Conservation (phyloP, 257 asterid genomes). For the Marsdenia floribunda region DNA sequence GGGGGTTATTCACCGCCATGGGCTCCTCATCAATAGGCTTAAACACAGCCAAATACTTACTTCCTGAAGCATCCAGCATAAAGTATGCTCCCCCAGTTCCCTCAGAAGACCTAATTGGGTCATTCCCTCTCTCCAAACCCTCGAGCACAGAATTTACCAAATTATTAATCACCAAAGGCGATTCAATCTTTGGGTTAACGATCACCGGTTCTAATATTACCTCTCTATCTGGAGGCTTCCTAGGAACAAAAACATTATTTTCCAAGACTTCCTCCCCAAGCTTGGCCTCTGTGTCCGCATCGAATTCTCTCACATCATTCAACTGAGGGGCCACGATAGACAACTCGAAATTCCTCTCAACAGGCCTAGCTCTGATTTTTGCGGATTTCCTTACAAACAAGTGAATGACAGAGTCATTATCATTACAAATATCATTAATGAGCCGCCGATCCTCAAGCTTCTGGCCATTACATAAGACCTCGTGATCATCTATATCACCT, state of each 20-base stretch:
- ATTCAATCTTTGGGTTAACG: constrained; percentile 55
- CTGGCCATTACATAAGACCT: constrained; percentile 66
- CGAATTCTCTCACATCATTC: constrained; percentile 27
- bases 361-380: constrained; percentile 64
- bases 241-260: constrained; percentile 25
- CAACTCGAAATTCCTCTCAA: constrained; percentile 64
- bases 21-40: constrained; percentile 96
- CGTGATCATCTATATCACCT: constrained; percentile 53
- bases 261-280: constrained; percentile 26
- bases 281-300: constrained; percentile 21
- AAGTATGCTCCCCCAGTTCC: constrained; percentile 96
- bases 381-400: constrained; percentile 67
- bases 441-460: constrained; percentile 70
- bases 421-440: constrained; percentile 59
- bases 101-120: constrained; percentile 69
- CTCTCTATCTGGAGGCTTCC: constrained; percentile 38
- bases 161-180: constrained; percentile 44
- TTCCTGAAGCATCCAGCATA: constrained; percentile 57
- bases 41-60: constrained; percentile 63
- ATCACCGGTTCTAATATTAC: constrained; percentile 60
- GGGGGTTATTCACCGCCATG: constrained; percentile 82
- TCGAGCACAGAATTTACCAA: constrained; percentile 50
- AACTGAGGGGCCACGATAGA: constrained; percentile 45
- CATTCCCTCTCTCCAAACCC: constrained; percentile 56
- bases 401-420: constrained; percentile 73